A percentile compares a stretch with the other conserved stretches of the same genome.
Conservation (phyloP, 176 grass and related monocot genomes). For the Raddia guianensis region DNA sequence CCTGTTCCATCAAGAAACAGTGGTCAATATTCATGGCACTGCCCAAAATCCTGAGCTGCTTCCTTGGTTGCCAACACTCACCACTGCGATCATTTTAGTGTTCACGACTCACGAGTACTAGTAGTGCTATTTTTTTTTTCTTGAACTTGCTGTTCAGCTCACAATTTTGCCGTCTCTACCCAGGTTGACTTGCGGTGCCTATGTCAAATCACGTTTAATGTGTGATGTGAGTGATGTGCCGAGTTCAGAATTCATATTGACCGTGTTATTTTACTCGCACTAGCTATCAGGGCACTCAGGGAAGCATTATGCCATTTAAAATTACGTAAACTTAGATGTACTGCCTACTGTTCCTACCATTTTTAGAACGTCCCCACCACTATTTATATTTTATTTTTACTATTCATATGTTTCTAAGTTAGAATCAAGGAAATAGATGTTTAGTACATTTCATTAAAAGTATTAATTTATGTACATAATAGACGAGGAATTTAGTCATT, state of each 20-base stretch:
- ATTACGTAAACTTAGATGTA: no score
- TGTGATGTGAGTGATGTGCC: slow-evolving; percentile 30
- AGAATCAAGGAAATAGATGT: background rate
- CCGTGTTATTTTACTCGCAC: background rate
- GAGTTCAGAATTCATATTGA: slow-evolving; percentile 38
- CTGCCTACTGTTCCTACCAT: no score
- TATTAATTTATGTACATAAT: background rate
- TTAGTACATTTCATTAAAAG: background rate
- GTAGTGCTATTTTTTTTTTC: background rate
- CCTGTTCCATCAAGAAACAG: slow-evolving; percentile 45
- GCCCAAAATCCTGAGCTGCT: slow-evolving; percentile 42
- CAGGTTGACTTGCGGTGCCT: slow-evolving; percentile 13
- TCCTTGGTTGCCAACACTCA: slow-evolving; percentile 20
- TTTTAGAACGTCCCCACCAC: no score
- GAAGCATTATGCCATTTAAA: no score
- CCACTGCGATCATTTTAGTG: background rate
- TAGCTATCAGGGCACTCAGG: background rate
- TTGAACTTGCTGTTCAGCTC: background rate
- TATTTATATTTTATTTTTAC: no score
- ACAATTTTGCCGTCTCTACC: slow-evolving; percentile 27
- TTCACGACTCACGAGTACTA: no score
- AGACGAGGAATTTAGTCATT: background rate
- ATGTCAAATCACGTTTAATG: slow-evolving; percentile 49
- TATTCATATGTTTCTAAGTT: no score
- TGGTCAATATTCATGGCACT: slow-evolving; percentile 36